A percentile compares a stretch with the other conserved stretches of the same genome.
Conservation (phyloP, 2,329 filamentous ascomycete genomes). For the Cladosporium austrohemisphaericum region DNA sequence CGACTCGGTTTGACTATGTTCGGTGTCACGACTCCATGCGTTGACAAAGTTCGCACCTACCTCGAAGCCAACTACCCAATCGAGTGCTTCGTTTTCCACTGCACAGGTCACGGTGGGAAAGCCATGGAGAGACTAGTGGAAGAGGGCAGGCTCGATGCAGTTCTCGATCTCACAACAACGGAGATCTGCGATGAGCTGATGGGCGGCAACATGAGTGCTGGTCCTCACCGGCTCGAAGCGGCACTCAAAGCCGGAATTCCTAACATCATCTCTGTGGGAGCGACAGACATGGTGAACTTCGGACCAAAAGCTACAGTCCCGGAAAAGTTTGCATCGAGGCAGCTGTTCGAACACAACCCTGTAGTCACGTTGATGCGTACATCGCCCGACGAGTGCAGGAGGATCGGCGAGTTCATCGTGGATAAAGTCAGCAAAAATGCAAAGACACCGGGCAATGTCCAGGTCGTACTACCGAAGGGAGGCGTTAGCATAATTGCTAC, state of each 20-base stretch:
- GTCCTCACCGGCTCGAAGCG: constrained; percentile 53
- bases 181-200: constrained; percentile 63
- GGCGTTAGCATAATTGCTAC: constrained; percentile 60
- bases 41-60: constrained; percentile 51
- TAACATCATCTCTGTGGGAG: constrained; percentile 48
- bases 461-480: constrained; percentile 58
- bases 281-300: constrained; percentile 62
- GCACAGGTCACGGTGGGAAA: constrained; percentile 63
- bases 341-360: constrained; percentile 63
- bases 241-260: constrained; percentile 58
- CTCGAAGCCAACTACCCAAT: constrained; percentile 47
- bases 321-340: constrained; percentile 48
- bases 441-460: constrained; percentile 40
- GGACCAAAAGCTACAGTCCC: constrained; percentile 56
- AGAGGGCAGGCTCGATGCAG: constrained; percentile 58
- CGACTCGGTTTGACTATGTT: constrained; percentile 69
- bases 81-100: constrained; percentile 66
- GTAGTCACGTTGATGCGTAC: constrained; percentile 65
- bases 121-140: constrained; percentile 64
- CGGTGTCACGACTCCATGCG: constrained; percentile 66
- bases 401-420: constrained; percentile 56
- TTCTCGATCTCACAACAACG: constrained; percentile 68
- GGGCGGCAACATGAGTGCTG: constrained; percentile 62
- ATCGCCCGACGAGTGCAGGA: constrained; percentile 52
- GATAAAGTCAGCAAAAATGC: constrained; percentile 47